phyloP scores from a whole-genome alignment of 306 rosid species.

The Cucurbita ficifolia region DNA sequence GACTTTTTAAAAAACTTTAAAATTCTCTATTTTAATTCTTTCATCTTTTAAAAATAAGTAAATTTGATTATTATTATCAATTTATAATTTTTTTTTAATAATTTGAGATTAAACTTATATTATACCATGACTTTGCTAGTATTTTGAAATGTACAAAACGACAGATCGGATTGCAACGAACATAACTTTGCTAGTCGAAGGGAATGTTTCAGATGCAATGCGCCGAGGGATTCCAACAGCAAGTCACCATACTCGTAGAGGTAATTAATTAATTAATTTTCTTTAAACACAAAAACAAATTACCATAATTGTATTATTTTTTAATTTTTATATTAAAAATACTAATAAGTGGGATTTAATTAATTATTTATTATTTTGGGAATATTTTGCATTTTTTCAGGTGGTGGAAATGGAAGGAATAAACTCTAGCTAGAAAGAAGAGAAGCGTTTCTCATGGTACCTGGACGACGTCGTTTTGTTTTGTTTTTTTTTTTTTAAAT shows the following conservation, averaged over 20 bases:
- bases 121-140: not conserved
- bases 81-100: too few species aligned
- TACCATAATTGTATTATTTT: not conserved
- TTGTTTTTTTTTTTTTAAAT: not conserved
- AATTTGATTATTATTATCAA: not conserved
- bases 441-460: not conserved
- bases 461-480: not conserved
- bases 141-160: not conserved
- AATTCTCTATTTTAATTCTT: not conserved
- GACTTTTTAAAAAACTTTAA: too few species aligned
- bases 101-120: not conserved
- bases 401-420: not conserved
- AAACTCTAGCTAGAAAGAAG: slow-evolving; percentile 4
- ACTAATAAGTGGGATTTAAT: not conserved
- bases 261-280: not conserved
- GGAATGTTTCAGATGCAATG: slow-evolving; percentile 77
- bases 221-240: slow-evolving; percentile 52
- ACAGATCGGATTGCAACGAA: slow-evolving; percentile 79
- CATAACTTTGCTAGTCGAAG: slow-evolving; percentile 75
- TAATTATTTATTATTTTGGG: not conserved
- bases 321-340: not conserved
- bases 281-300: not conserved
- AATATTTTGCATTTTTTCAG: not conserved
- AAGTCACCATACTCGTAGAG: slow-evolving; percentile 39
- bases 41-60: too few species aligned